A percentile compares a stretch with the other conserved stretches of the same genome.
Conservation (phyloP, 202 grass and related monocot genomes). For the Zizania palustris region DNA sequence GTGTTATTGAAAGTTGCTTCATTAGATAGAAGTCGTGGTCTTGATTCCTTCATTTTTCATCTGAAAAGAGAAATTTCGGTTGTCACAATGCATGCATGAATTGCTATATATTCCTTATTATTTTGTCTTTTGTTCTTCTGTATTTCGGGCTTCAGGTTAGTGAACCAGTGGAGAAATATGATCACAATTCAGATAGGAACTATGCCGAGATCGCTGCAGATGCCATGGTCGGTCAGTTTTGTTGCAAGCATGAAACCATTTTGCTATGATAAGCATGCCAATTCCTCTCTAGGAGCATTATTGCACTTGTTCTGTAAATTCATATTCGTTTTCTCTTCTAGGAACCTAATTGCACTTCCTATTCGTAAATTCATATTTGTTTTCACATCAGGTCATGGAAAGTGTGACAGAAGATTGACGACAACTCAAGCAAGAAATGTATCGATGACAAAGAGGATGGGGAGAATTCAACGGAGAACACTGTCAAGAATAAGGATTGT, state of each 20-base stretch:
- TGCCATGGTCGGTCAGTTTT: constrained; percentile 20
- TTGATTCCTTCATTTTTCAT: constrained; percentile 39
- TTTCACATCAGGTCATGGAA: constrained; percentile 19
- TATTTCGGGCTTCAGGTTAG: constrained; percentile 14
- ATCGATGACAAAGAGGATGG: not conserved
- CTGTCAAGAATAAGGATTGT: no score
- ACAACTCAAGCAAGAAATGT: not conserved
- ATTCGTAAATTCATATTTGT: not conserved
- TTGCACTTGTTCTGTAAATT: not conserved
- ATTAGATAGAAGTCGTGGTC: no score
- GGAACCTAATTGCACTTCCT: not conserved
- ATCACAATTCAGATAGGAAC: not conserved
- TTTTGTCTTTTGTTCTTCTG: not conserved
- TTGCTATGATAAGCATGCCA: not conserved
- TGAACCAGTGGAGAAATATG: not conserved
- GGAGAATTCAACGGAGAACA: no score
- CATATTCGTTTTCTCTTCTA: not conserved
- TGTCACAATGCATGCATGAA: not conserved
- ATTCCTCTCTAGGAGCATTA: not conserved
- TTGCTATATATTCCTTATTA: not conserved
- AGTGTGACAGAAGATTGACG: constrained; percentile 1
- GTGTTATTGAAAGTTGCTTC: no score
- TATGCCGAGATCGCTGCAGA: not conserved
- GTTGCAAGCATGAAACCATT: not conserved
- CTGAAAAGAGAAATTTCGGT: not conserved